Base-by-base conservation (phyloP, 2,329 filamentous ascomycete genomes). In the Scedosporium apiospermum region DNA sequence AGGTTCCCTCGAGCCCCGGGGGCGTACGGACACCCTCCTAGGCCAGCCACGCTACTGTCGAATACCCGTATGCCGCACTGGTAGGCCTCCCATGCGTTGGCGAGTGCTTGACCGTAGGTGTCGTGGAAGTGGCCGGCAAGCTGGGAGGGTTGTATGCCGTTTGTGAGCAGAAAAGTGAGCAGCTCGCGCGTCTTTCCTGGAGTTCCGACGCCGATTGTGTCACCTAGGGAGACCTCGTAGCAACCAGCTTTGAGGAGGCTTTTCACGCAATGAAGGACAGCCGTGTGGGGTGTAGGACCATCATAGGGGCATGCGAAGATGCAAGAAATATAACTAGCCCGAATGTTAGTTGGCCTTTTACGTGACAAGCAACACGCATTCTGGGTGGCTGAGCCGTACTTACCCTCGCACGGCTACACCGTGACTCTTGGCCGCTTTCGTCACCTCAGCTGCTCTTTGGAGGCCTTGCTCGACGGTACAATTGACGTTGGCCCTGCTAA, bases 61-160 rank as follows among this genome's bases (percentile, higher is more conserved):
- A 90, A 90, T 0, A 82, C 83, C 10, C 85, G 73, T 10, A 90
- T 77, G 0, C 87, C 88, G 65, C 82, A 80, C 60, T 85, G 80
- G 21, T 89, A 81, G 2, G 83, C 83, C 18, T 87, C 80, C 66
- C 87, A 81, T 0, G 83, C 82, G 68, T 90, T 90, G 1, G 86
- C 83, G 1, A 88, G 76, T 1, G 85, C 87, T 69, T 88, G 84
- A 3, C 87, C 87, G 68, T 88, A 89, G 0, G 87, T 90, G 67
- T 90, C 87, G 68, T 90, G 88, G 69, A 90, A 90, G 69, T 90
- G 88, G n/a, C n/a, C n/a, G n/a, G n/a, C n/a, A n/a, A n/a, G n/a
- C n/a, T n/a, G n/a, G n/a, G n/a, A n/a, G n/a, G 64, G n/a, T n/a
- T n/a, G 84, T 1, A 89, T 84, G 12, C 85, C 86, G 63, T 82